A percentile compares a stretch with the other conserved stretches of the same genome.
Evolutionary conservation across 1,284 basidiomycete genomes (phyloP).

Genomic region (Trichosporon sp.): DNA sequence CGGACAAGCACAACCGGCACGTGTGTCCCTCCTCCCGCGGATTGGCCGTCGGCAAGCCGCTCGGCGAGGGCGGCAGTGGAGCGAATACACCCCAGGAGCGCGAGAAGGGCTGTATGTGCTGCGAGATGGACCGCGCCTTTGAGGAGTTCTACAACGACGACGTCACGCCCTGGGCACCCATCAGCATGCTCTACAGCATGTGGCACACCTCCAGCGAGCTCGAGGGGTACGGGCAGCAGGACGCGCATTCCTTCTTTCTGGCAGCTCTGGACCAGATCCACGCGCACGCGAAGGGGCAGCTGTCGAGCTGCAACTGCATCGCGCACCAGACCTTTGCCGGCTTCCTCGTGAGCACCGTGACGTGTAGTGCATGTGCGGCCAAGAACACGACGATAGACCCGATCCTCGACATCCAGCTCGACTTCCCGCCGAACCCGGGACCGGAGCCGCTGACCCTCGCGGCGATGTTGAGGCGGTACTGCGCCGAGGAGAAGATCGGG

Average conservation of each 20-base stretch:
- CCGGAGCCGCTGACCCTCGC: constrained; percentile 38
- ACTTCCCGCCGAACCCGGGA: constrained; percentile 59
- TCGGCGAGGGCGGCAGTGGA: constrained; percentile 22
- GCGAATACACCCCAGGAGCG: constrained; percentile 39
- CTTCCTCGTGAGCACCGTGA: constrained; percentile 82
- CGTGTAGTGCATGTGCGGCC: constrained; percentile 73
- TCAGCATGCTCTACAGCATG: constrained; percentile 78
- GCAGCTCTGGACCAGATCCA: constrained; percentile 81
- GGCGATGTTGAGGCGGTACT: constrained; percentile 45
- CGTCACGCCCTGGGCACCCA: constrained; percentile 74
- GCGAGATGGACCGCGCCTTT: constrained; percentile 92
- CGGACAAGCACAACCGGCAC: constrained; percentile 62
- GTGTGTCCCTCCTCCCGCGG: constrained; percentile 46
- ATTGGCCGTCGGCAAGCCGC: constrained; percentile 42
- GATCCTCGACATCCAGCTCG: constrained; percentile 87
- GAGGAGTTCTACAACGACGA: constrained; percentile 78
- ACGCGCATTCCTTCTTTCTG: constrained; percentile 68
- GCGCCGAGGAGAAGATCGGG: constrained; percentile 50
- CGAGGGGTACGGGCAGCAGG: constrained; percentile 86
- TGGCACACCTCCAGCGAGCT: constrained; percentile 84
- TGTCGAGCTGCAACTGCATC: constrained; percentile 75
- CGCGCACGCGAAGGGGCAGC: constrained; percentile 67
- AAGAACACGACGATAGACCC: constrained; percentile 81
- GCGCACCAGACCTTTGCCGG: constrained; percentile 90
- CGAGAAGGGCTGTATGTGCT: constrained; percentile 78